Base-by-base conservation (phyloP, 371 early-diverging fungal genomes). In the Nematocida homosporus region DNA sequence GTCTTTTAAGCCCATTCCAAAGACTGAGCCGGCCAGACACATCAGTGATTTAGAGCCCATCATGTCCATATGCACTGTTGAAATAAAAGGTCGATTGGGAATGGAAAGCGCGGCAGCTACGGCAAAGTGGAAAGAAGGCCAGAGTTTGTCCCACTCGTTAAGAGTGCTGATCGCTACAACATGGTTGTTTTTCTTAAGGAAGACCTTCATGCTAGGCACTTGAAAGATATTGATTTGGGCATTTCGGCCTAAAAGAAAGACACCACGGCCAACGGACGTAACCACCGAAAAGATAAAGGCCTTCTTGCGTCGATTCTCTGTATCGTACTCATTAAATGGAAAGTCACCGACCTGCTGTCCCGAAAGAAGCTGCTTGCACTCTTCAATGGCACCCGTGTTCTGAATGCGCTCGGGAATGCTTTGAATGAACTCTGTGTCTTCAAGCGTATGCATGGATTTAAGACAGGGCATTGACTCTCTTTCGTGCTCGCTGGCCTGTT, bases 81-180 rank as follows among this genome's bases (percentile, higher is more conserved):
- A 72, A 23, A 72, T 72, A 61, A 60, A 72, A 35, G 75, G 75
- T 55, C 75, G 50, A 37, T 72, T 72, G 34, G 75, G 75, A 37
- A 72, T 51, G 5, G 75, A 60, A 0, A 72, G 75, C 8, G 61
- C 27, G 35, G 52, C 34, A 4, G 75, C 57, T 56, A 72, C 75
- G 25, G 75, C 47, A 34, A 38, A 50, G 53, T 72, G 75, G 48
- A 72, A 72, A 34, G 75, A 61, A n/a, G 75, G 75, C 75, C 75
- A 72, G 30, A 59, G 48, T 41, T 57, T 57, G 27, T 72, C 75
- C 51, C 63, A 61, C 1, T 72, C 75, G 30, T 10, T 51, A 25
- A 72, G 50, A 50, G 29, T 50, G 23, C 37, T 72, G 6, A 63
- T 16, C 18, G 29, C 6, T 20, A 72, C 75, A 29, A 72, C 60